phyloP scores from a whole-genome alignment of 2,329 filamentous ascomycete genomes.

The Talaromyces atroroseus region DNA sequence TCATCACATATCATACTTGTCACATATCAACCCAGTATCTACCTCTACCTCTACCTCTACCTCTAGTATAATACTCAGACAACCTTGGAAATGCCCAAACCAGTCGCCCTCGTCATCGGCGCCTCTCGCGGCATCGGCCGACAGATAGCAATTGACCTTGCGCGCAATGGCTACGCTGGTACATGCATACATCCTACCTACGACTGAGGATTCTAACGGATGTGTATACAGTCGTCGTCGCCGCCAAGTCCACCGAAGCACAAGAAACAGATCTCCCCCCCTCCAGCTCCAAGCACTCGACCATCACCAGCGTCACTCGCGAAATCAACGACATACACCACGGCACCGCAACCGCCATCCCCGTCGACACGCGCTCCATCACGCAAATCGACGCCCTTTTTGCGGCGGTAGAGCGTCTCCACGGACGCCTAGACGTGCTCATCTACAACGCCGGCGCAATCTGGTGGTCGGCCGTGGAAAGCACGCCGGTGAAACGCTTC shows the following conservation, averaged over 20 bases:
- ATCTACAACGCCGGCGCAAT: slow-evolving; percentile 83
- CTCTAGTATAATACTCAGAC: no score
- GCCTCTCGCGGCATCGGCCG: slow-evolving; percentile 76
- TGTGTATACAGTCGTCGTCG: slow-evolving; percentile 61
- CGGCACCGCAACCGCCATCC: slow-evolving; percentile 59
- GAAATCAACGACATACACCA: slow-evolving; percentile 62
- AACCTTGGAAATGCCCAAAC: slow-evolving; percentile 19
- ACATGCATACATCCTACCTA: slow-evolving; percentile 15
- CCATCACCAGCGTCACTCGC: slow-evolving; percentile 71
- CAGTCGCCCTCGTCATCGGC: slow-evolving; percentile 66
- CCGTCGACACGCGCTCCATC: slow-evolving; percentile 65
- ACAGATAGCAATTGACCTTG: slow-evolving; percentile 72
- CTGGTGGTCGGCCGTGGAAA: slow-evolving; percentile 71
- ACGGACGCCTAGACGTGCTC: slow-evolving; percentile 64
- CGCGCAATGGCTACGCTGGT: slow-evolving; percentile 66
- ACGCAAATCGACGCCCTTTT: slow-evolving; percentile 58
- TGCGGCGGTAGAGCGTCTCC: slow-evolving; percentile 52
- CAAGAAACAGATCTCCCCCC: slow-evolving; percentile 57
- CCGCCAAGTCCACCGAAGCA: slow-evolving; percentile 62
- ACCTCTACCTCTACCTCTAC: no score
- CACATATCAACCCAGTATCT: no score
- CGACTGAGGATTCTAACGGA: not conserved
- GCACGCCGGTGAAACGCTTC: slow-evolving; percentile 71
- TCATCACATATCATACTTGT: no score
- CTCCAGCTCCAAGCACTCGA: slow-evolving; percentile 68